Evolutionary conservation across 202 grass and related monocot species (phyloP), one percentile per base, ranked within the genome.

Genomic region (Panicum hallii): DNA sequence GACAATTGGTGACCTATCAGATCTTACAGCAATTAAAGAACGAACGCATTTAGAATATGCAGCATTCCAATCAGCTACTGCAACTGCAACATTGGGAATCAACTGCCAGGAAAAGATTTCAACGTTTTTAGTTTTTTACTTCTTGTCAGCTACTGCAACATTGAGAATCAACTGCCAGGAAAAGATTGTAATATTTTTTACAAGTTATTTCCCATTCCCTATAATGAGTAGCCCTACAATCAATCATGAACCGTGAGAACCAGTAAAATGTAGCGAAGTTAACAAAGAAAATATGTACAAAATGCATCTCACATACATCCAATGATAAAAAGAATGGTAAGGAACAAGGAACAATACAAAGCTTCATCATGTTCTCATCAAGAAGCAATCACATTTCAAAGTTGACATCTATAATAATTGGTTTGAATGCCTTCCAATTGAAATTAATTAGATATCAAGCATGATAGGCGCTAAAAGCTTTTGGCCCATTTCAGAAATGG

Each of bases 61-160:
- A 77, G 11, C 8, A 77, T 50, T 71, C 7, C 36, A 79, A 23
- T 56, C 23, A 79, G 60, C 49, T 66, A 66, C 36, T 22, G 43
- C 72, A 83, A 63, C 22, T 22, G 43, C 72, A 83, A 63, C 22
- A 82, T 12, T 23, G 8, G 60, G 13, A 83, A 55, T 70, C 71
- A 13, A 47, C 42, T 16, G 75, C 10, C 52, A 45, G 22, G 48
- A 76, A 76, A 75, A 30, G 16, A 6, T 15, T 43, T 7, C 8
- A 56, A 67, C 34, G 73, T 20, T 45, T 32, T 63, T 16, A 28
- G 73, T 20, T 45, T 32, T 63, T 16, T 40, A 48, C 15, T 32
- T 63, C 5, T 12, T 34, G 34, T 14, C 60, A 32, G 26, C 60
- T 66, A 66, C 17, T 17, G 52, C 53, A 87, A 55, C 23, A 83